Base-by-base conservation (phyloP, 371 early-diverging fungal genomes). In the Basidiobolus meristosporus region DNA sequence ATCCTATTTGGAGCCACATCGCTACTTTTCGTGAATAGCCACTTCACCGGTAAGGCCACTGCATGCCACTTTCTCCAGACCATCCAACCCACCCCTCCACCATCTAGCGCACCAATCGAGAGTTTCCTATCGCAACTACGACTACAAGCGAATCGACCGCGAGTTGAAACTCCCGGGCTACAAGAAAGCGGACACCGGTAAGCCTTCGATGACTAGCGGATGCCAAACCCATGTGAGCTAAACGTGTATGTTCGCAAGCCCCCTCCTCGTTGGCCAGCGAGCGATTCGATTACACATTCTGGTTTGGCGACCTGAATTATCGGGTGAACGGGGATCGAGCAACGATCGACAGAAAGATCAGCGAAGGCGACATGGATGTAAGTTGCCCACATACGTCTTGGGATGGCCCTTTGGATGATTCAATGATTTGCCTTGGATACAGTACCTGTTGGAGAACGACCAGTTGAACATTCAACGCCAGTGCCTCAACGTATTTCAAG, bases 301-400 rank as follows among this genome's bases (percentile, higher is more conserved):
- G 90, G 87, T 51, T 88, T 17, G 97, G 97, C 10, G 97, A 96
- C 52, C 54, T 96, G 45, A 96, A 96, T 47, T 93, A 96, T 56
- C 71, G 97, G 2, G 59, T 93, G 18, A 67, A 67, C 26, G 26
- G 26, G 9, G 26, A 26, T 26, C 26, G 26, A 9, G 9, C 3
- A 3, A 26, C 26, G 26, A 26, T 71, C 53, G 78, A 83, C 49
- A 70, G 68, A 42, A 61, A 67, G 1, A 81, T 86, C 46, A 65
- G 76, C 54, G 68, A 77, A 43, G 86, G 86, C 19, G 86, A 86
- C 48, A 57, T 83, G 38, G 83, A 86, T 48, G 83, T 83, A 51
- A 70, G 86, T 5, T 63, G 81, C 9, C 61, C 80, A 26, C 1
- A 43, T 88, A 0, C 56, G 65, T 4, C 65, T 68, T 19, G 57